A percentile compares a stretch with the other conserved stretches of the same genome.
Evolutionary conservation across 495 filamentous ascomycete species (phyloP).

Genomic region (Daldinia bambusicola): DNA sequence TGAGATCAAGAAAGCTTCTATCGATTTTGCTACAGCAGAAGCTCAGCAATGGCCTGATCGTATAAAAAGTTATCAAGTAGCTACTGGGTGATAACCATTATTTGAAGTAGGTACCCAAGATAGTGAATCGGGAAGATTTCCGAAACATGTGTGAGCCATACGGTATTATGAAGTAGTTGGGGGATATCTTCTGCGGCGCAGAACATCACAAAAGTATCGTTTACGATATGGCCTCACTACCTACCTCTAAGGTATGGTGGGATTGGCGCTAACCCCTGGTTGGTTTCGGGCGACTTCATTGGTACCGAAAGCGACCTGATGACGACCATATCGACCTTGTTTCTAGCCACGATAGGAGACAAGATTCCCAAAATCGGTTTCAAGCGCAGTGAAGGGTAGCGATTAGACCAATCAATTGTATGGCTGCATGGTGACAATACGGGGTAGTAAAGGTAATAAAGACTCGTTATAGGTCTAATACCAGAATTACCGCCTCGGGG

Average conservation of each 20-base stretch:
- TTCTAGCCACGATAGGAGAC: conserved; percentile 23
- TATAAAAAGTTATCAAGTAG: no score
- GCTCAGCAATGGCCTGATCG: no score
- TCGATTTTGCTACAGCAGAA: no score
- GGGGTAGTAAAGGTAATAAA: not conserved
- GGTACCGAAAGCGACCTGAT: conserved; percentile 16
- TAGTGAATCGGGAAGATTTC: not conserved
- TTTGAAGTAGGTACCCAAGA: not conserved
- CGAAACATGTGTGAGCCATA: not conserved
- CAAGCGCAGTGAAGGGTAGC: conserved; percentile 16
- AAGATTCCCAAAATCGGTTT: conserved; percentile 21
- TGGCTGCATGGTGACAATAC: not conserved
- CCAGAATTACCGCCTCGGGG: not conserved
- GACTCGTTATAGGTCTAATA: not conserved
- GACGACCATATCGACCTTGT: conserved; percentile 10
- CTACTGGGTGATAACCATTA: no score
- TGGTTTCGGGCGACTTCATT: not conserved
- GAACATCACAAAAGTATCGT: no score
- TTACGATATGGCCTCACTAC: no score
- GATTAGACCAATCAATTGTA: conserved; percentile 24
- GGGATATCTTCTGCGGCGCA: not conserved
- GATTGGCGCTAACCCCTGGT: conserved; percentile 2
- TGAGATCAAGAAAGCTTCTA: no score
- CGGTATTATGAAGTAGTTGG: not conserved
- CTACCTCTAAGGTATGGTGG: no score